Conservation (phyloP, 78 protist species). For the Mantamonas sphyraenae region DNA sequence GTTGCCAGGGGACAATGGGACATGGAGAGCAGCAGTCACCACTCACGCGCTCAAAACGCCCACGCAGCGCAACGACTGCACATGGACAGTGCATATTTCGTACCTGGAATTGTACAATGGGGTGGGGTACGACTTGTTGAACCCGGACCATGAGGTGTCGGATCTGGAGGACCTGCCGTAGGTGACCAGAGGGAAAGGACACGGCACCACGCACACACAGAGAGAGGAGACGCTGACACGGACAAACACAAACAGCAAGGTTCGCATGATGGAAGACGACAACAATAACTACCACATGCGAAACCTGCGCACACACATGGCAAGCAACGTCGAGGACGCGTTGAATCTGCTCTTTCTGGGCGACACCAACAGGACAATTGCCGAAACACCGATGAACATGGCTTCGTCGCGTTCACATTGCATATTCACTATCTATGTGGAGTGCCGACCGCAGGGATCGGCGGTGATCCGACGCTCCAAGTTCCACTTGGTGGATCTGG, state of each 20-base stretch:
- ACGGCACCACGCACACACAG: too few species aligned
- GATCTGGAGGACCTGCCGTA: conserved; percentile 42
- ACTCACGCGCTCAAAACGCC: too few species aligned
- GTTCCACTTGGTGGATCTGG: conserved; percentile 61
- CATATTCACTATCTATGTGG: conserved; percentile 6
- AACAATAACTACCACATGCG: conserved; percentile 7
- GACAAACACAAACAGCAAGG: neutral
- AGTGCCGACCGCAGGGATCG: conserved; percentile 3
- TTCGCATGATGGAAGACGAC: conserved; percentile 21
- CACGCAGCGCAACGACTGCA: neutral
- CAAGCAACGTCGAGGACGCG: conserved; percentile 26
- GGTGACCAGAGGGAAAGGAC: too few species aligned
- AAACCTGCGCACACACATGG: conserved; percentile 14
- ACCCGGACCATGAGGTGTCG: conserved; percentile 22
- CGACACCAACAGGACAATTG: conserved; percentile 49
- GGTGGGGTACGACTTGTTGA: conserved; percentile 53
- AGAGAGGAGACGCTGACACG: neutral
- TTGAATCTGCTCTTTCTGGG: conserved; percentile 52
- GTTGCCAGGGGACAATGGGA: neutral
- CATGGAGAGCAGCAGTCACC: neutral
- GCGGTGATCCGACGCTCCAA: conserved; percentile 34
- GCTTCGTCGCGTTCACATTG: conserved; percentile 61
- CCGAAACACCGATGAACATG: conserved; percentile 55
- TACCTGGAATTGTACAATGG: conserved; percentile 73
- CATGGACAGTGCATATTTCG: conserved; percentile 27